phyloP scores from a whole-genome alignment of 2,329 filamentous ascomycete genomes.

The Monilinia aucupariae region DNA sequence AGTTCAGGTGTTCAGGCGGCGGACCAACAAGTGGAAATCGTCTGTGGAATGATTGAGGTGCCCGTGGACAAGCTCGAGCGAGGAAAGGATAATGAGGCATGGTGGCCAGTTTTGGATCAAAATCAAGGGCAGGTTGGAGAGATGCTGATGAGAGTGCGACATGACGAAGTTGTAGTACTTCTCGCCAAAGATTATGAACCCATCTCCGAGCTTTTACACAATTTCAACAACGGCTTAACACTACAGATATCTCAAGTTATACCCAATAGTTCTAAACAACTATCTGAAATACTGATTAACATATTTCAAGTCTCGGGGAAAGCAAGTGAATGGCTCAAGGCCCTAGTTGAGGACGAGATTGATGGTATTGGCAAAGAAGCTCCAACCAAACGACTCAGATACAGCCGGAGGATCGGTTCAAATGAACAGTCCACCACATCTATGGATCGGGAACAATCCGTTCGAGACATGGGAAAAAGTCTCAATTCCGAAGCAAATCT shows the following conservation, averaged over 20 bases:
- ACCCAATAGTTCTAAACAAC: constrained; percentile 67
- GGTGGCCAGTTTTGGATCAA: constrained; percentile 77
- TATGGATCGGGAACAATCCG: constrained; percentile 61
- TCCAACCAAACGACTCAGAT: constrained; percentile 66
- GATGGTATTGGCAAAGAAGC: constrained; percentile 84
- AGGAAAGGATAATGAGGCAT: constrained; percentile 76
- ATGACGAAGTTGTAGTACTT: constrained; percentile 86
- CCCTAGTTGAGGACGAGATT: constrained; percentile 92
- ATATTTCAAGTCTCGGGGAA: constrained; percentile 91
- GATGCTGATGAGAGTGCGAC: constrained; percentile 74
- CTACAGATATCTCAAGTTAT: constrained; percentile 76
- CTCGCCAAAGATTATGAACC: constrained; percentile 79
- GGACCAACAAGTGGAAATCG: constrained; percentile 43
- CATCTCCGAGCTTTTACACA: constrained; percentile 76
- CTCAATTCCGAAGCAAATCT: constrained; percentile 86
- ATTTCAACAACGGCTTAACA: constrained; percentile 78
- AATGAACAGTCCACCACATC: constrained; percentile 59
- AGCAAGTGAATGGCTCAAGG: constrained; percentile 84
- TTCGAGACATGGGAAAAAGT: constrained; percentile 73
- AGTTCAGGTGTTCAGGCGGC: constrained; percentile 29
- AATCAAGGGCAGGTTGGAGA: constrained; percentile 73
- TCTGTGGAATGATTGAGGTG: constrained; percentile 67
- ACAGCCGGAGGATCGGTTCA: constrained; percentile 64
- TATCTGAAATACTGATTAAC: constrained; percentile 83
- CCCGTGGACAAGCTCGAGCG: constrained; percentile 71